phyloP scores from a whole-genome alignment of 179 eudicot genomes.

The Camellia oleifera region DNA sequence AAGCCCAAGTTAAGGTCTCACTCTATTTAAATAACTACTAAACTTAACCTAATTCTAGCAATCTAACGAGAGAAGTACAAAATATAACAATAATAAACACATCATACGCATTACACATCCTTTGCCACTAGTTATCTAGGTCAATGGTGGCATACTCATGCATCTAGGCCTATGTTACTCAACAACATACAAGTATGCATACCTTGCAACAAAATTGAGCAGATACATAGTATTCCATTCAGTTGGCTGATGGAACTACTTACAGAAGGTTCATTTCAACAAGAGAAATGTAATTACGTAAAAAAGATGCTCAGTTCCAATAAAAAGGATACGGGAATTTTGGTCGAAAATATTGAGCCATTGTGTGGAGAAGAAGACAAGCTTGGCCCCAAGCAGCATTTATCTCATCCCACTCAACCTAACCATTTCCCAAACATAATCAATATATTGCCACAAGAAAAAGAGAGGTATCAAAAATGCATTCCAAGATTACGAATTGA shows the following conservation, averaged over 20 bases:
- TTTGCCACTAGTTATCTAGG: not conserved
- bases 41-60: conserved; percentile 2
- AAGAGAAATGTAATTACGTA: not conserved
- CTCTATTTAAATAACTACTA: not conserved
- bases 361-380: conserved; percentile 94
- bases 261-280: not conserved
- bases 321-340: conserved; percentile 87
- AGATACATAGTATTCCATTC: not conserved
- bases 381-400: conserved; percentile 99
- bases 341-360: conserved; percentile 90
- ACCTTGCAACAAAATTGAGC: not conserved
- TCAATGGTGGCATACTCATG: not conserved
- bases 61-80: not conserved
- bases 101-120: not conserved
- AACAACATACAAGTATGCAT: not conserved
- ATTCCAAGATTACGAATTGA: not conserved
- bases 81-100: not conserved
- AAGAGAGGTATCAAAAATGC: not conserved
- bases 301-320: not conserved
- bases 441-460: conserved; percentile 2
- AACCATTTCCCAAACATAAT: conserved; percentile 6
- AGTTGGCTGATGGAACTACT: not conserved
- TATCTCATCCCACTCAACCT: conserved; percentile 99
- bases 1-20: conserved; percentile 1
- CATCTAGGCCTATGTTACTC: not conserved